Evolutionary conservation across 2,329 filamentous ascomycete species (phyloP).

Genomic region (Akanthomyces lecanii): DNA sequence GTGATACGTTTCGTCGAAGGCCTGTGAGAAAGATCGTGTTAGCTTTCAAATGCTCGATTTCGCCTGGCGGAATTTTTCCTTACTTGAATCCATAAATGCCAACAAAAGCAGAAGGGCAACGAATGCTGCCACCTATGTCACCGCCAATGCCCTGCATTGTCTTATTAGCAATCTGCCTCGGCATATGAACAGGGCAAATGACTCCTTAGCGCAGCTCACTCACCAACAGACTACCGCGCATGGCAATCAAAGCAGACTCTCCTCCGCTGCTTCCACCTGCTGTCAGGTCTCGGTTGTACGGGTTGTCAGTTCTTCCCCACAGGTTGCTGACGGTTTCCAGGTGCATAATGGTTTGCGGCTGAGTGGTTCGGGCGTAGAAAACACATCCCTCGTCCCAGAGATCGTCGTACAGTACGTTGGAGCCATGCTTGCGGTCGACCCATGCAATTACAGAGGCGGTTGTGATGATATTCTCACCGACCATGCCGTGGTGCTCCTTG

Average conservation of each 20-base stretch:
- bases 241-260: constrained; percentile 37
- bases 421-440: constrained; percentile 31
- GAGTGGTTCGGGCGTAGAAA: constrained; percentile 63
- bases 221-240: constrained; percentile 38
- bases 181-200: background rate
- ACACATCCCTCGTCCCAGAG: constrained; percentile 42
- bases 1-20: constrained; percentile 31
- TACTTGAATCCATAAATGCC: constrained; percentile 35
- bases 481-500: constrained; percentile 35
- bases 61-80: background rate
- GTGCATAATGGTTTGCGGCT: constrained; percentile 54
- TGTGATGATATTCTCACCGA: constrained; percentile 28
- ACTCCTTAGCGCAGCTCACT: background rate
- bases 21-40: constrained; percentile 21
- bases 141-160: constrained; percentile 33
- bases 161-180: background rate
- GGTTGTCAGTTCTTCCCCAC: constrained; percentile 60
- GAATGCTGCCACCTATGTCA: constrained; percentile 40
- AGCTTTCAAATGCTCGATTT: background rate
- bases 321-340: constrained; percentile 61
- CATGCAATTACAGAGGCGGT: constrained; percentile 28
- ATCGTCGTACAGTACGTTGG: constrained; percentile 29
- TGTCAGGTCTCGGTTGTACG: constrained; percentile 55
- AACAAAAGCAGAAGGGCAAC: constrained; percentile 34
- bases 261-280: constrained; percentile 64